These are phyloP conservation scores for Gossypium sturtianum DNA, from an alignment of 345 rosid species.

Conservation along the genomic window DNA sequence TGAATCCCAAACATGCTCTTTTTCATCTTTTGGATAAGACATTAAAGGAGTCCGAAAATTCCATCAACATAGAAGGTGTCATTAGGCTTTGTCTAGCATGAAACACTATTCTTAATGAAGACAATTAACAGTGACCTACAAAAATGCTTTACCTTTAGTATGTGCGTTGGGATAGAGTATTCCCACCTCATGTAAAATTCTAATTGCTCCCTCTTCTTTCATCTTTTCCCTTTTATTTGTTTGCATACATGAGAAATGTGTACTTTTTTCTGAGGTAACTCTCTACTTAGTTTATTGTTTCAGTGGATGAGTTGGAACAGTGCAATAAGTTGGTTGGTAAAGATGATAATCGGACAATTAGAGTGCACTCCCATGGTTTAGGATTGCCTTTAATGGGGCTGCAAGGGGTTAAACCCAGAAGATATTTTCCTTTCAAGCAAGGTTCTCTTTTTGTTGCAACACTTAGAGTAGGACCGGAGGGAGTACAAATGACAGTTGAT, in stretches of 20 bases:
- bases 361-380: conserved; percentile 33
- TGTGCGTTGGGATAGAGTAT: neutral
- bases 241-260: neutral
- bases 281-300: neutral
- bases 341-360: conserved; percentile 35
- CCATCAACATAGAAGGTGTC: neutral
- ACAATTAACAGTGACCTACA: neutral
- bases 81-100: neutral
- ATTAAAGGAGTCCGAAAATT: neutral
- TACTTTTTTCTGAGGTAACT: neutral
- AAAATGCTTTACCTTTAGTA: conserved; percentile 9
- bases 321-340: conserved; percentile 83
- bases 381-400: conserved; percentile 22
- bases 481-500: conserved; percentile 91
- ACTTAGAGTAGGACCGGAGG: conserved; percentile 86
- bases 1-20: neutral
- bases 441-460: conserved; percentile 82
- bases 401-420: conserved; percentile 42
- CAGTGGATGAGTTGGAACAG: conserved; percentile 86
- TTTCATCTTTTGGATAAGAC: neutral
- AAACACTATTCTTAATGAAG: neutral
- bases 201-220: neutral
- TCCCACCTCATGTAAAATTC: neutral
- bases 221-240: neutral
- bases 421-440: conserved; percentile 83